A percentile compares a stretch with the other conserved stretches of the same genome.
Conservation (phyloP, 306 rosid species). For the Sindora glabra region DNA sequence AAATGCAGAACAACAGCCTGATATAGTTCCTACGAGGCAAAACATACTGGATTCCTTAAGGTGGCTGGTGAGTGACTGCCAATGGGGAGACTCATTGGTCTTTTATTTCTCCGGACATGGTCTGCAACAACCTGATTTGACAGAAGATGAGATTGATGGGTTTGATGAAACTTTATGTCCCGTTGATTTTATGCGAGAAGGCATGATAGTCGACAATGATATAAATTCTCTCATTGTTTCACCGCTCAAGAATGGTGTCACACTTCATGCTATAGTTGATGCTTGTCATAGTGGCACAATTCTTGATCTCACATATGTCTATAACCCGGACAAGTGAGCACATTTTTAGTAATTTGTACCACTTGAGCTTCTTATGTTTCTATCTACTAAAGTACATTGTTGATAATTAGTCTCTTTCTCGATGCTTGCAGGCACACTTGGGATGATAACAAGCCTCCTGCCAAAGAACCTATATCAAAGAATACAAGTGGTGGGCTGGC, state of each 20-base stretch:
- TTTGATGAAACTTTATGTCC: slow-evolving; percentile 58
- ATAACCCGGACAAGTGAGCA: slow-evolving; percentile 44
- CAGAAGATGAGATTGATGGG: slow-evolving; percentile 53
- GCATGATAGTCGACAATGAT: slow-evolving; percentile 55
- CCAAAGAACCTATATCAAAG: too few relatives aligned
- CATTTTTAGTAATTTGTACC: too few relatives aligned
- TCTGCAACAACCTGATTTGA: slow-evolving; percentile 15
- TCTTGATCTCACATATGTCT: slow-evolving; percentile 52
- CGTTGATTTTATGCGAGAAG: slow-evolving; percentile 38
- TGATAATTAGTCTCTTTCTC: too few relatives aligned
- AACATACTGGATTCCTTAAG: slow-evolving; percentile 45
- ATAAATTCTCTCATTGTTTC: slow-evolving; percentile 52
- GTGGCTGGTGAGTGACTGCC: slow-evolving; percentile 54
- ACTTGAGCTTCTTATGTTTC: too few relatives aligned
- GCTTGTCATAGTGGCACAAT: slow-evolving; percentile 55
- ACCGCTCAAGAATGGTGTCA: slow-evolving; percentile 47
- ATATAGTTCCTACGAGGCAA: slow-evolving; percentile 40
- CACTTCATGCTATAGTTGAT: slow-evolving; percentile 58
- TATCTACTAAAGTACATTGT: too few relatives aligned
- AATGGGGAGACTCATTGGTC: slow-evolving; percentile 52
- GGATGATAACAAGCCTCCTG: too few relatives aligned
- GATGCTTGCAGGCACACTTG: too few relatives aligned
- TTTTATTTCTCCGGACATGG: slow-evolving; percentile 68
- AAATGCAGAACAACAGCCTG: slow-evolving; percentile 46
- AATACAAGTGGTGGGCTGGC: too few relatives aligned